Evolutionary conservation across 768 basidiomycete species (phyloP).

Genomic region (Fistulinella prunicolor): DNA sequence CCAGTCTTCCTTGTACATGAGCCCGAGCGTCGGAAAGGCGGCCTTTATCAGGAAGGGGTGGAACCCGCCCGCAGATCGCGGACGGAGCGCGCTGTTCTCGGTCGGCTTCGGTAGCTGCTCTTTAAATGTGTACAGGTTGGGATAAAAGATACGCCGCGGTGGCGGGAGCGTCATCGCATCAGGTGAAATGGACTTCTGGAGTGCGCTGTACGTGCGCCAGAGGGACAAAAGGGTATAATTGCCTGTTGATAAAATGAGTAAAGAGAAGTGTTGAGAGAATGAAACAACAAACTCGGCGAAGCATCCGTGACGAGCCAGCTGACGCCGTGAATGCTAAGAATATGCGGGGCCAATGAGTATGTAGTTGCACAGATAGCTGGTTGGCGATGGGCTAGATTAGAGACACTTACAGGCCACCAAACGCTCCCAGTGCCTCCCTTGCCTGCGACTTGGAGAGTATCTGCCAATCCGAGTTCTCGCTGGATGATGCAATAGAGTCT

Average conservation of each 20-base stretch:
- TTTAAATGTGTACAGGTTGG: slow-evolving; percentile 60
- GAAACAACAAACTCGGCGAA: slow-evolving; percentile 43
- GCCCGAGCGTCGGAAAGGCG: slow-evolving; percentile 66
- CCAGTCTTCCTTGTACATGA: slow-evolving; percentile 75
- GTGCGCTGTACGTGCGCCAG: slow-evolving; percentile 70
- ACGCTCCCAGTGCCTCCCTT: slow-evolving; percentile 43
- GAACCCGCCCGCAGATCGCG: slow-evolving; percentile 58
- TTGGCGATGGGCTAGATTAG: background rate
- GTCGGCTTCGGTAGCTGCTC: slow-evolving; percentile 38
- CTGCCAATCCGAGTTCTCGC: slow-evolving; percentile 52
- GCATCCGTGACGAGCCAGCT: slow-evolving; percentile 63
- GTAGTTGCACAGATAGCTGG: background rate
- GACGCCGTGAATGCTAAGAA: slow-evolving; percentile 61
- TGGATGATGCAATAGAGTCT: slow-evolving; percentile 45
- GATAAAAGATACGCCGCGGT: slow-evolving; percentile 74
- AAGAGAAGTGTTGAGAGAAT: background rate
- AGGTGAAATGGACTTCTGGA: slow-evolving; percentile 45
- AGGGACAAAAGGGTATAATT: slow-evolving; percentile 74
- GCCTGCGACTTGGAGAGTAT: slow-evolving; percentile 53
- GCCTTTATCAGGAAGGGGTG: slow-evolving; percentile 72
- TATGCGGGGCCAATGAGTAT: background rate
- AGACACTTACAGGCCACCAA: slow-evolving; percentile 51
- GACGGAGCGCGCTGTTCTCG: slow-evolving; percentile 30
- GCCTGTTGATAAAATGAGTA: slow-evolving; percentile 33
- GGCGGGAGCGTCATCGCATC: slow-evolving; percentile 55